phyloP scores from a whole-genome alignment of 257 asterid genomes.

The Scutellaria galericulata region DNA sequence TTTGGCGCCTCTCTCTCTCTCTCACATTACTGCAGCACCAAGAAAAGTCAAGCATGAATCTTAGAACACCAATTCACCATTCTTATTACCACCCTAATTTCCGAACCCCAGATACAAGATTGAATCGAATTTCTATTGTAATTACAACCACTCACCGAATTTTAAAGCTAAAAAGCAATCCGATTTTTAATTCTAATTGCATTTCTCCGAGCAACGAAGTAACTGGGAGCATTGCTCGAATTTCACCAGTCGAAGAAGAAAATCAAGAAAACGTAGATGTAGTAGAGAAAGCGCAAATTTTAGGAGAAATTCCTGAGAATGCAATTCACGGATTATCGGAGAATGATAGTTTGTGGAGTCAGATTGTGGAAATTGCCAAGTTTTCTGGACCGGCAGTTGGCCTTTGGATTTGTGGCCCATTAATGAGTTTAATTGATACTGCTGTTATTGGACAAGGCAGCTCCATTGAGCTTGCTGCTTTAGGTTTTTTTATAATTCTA shows the following conservation, averaged over 20 bases:
- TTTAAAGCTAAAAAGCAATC: conserved; percentile 26
- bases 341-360: conserved; percentile 66
- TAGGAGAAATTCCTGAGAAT: conserved; percentile 33
- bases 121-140: conserved; percentile 28
- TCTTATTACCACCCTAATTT: conserved; percentile 31
- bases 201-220: conserved; percentile 52
- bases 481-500: conserved; percentile 55
- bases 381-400: conserved; percentile 98
- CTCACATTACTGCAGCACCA: not conserved
- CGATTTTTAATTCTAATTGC: conserved; percentile 44
- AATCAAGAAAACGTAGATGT: conserved; percentile 32
- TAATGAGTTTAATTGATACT: conserved; percentile 96
- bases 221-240: conserved; percentile 33
- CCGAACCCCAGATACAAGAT: conserved; percentile 21
- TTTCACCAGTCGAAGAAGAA: conserved; percentile 40
- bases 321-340: conserved; percentile 51
- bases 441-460: conserved; percentile 95
- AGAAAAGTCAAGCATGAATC: conserved; percentile 44
- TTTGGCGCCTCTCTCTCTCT: conserved; percentile 37
- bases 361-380: conserved; percentile 81
- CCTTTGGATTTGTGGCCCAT: conserved; percentile 89
- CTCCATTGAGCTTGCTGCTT: conserved; percentile 92
- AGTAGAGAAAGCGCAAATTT: conserved; percentile 37
- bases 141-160: conserved; percentile 25
- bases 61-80: conserved; percentile 46